These are phyloP conservation scores for Diaporthe capsici DNA, from an alignment of 2,329 filamentous ascomycete species.

Conservation along the genomic window DNA sequence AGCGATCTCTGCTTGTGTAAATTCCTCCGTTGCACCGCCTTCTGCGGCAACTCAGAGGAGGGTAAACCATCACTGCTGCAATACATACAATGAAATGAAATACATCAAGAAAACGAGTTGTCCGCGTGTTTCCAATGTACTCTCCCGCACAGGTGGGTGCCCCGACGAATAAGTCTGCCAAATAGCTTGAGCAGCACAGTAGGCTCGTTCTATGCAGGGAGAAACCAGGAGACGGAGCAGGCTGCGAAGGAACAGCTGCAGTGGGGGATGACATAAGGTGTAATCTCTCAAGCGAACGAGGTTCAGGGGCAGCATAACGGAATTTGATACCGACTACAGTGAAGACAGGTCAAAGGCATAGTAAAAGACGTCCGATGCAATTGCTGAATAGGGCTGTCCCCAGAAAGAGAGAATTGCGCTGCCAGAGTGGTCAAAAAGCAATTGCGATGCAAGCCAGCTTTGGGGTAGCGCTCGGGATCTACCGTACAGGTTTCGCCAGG, in stretches of 20 bases:
- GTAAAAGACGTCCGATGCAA: background rate
- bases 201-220: background rate
- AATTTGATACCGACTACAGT: background rate
- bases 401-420: background rate
- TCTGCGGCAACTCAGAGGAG: background rate
- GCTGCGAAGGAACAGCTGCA: background rate
- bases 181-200: background rate
- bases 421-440: slow-evolving; percentile 3
- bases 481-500: slow-evolving; percentile 2
- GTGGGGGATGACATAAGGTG: background rate
- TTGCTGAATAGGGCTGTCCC: background rate
- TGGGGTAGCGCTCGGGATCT: slow-evolving; percentile 21
- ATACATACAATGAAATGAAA: too few relatives aligned
- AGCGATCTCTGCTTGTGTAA: background rate
- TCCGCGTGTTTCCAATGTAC: too few relatives aligned
- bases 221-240: background rate
- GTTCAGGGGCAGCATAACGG: background rate
- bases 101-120: too few relatives aligned
- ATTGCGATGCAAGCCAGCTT: background rate
- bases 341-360: background rate
- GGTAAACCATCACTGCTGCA: background rate
- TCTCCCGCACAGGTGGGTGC: background rate
- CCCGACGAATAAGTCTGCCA: background rate
- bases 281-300: background rate
- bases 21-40: background rate